These are phyloP conservation scores for Earliella scabrosa DNA, from an alignment of 1,284 basidiomycete species.

Conservation along the genomic window DNA sequence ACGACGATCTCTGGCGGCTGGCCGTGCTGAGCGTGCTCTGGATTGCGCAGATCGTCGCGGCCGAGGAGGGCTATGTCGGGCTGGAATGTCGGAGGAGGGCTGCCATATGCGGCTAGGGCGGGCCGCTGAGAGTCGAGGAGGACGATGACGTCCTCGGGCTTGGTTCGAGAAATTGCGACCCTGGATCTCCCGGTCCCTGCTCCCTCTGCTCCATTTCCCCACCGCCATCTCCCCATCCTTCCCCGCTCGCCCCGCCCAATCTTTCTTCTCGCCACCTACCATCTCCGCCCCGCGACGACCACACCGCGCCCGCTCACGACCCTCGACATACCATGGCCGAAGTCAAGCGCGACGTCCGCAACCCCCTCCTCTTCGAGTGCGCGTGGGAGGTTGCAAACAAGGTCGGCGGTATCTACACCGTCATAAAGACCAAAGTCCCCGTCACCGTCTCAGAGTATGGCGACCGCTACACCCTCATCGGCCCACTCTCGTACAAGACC, in stretches of 20 bases:
- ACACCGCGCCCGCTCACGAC: background rate
- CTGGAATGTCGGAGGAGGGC: constrained; percentile 3
- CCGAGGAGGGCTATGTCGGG: constrained; percentile 7
- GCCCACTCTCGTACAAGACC: constrained; percentile 95
- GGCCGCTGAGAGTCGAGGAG: no score
- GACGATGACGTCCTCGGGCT: constrained; percentile 10
- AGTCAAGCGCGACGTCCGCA: constrained; percentile 73
- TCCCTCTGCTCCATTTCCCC: background rate
- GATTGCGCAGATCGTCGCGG: constrained; percentile 12
- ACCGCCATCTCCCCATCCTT: background rate
- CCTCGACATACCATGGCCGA: constrained; percentile 35
- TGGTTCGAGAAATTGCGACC: background rate
- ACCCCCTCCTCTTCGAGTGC: constrained; percentile 85
- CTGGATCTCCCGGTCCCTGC: constrained; percentile 4
- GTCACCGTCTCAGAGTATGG: constrained; percentile 95
- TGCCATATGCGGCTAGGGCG: constrained; percentile 2
- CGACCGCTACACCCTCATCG: constrained; percentile 92
- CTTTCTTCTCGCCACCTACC: constrained; percentile 6
- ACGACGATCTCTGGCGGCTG: constrained; percentile 6
- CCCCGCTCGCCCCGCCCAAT: no score
- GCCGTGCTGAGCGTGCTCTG: background rate
- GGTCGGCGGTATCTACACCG: constrained; percentile 98
- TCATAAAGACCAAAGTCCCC: constrained; percentile 99
- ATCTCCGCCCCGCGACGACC: constrained; percentile 6
- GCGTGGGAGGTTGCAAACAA: constrained; percentile 97